A percentile compares a stretch with the other conserved stretches of the same genome.
Evolutionary conservation across 2,329 filamentous ascomycete genomes (phyloP).

Genomic region (Fusarium globosum): DNA sequence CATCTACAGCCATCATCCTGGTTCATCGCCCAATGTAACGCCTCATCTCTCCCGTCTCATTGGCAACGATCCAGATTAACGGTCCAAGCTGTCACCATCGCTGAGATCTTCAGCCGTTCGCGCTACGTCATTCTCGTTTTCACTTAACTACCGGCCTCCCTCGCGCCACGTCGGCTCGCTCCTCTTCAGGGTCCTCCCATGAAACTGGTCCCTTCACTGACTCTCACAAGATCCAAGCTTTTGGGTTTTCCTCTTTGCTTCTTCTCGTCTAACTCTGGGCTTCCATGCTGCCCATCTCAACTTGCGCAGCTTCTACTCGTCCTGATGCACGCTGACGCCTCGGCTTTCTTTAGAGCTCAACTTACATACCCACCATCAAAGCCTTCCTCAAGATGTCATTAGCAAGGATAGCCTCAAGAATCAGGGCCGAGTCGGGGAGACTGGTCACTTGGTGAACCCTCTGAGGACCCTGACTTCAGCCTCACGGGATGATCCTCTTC

Average conservation of each 20-base stretch:
- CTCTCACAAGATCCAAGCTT: constrained; percentile 36
- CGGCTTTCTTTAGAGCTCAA: constrained; percentile 25
- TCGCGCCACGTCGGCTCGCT: constrained; percentile 38
- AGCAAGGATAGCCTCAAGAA: constrained; percentile 36
- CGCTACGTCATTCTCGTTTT: constrained; percentile 38
- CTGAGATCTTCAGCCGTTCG: constrained; percentile 27
- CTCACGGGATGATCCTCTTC: background rate
- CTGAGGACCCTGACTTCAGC: constrained; percentile 14
- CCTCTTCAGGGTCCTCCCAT: constrained; percentile 42
- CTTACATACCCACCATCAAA: constrained; percentile 33
- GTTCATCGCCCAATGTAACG: constrained; percentile 15
- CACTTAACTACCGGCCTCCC: constrained; percentile 27
- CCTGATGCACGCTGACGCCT: constrained; percentile 12
- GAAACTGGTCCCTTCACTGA: constrained; percentile 28
- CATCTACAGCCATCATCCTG: constrained; percentile 44
- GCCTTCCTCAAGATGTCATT: constrained; percentile 38
- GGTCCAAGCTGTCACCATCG: constrained; percentile 30
- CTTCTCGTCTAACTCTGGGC: constrained; percentile 14
- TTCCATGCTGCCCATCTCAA: constrained; percentile 19
- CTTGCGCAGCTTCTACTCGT: constrained; percentile 5
- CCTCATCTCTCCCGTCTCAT: constrained; percentile 32
- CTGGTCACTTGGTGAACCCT: constrained; percentile 9
- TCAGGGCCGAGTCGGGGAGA: constrained; percentile 34
- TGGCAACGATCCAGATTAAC: constrained; percentile 35
- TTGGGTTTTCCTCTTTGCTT: constrained; percentile 23